These are phyloP conservation scores for Rosellinia necatrix DNA, from an alignment of 2,329 filamentous ascomycete genomes.

Conservation along the genomic window DNA sequence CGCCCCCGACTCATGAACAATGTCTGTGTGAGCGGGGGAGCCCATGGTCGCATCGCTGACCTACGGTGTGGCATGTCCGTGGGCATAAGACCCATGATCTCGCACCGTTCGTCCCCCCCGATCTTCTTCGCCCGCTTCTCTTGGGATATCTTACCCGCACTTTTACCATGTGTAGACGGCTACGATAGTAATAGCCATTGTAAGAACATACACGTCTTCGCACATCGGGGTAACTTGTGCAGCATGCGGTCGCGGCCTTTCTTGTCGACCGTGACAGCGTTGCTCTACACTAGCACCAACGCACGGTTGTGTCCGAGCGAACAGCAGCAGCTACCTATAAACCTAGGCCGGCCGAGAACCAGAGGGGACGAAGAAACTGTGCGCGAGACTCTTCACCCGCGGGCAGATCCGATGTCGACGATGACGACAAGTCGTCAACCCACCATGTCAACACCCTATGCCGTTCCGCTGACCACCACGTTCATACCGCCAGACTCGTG, in stretches of 20 bases:
- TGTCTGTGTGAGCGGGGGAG: too few species aligned
- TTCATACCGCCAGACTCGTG: constrained; percentile 32
- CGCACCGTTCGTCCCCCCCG: background rate
- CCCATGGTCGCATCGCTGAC: too few species aligned
- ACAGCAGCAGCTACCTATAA: background rate
- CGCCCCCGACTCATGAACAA: too few species aligned
- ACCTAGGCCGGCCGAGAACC: background rate
- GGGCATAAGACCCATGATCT: constrained; percentile 7
- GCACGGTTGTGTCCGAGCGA: background rate
- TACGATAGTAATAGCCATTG: background rate
- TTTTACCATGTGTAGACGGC: background rate
- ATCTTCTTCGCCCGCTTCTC: background rate
- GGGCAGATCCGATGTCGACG: background rate
- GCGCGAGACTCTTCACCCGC: constrained; percentile 6
- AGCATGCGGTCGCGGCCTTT: constrained; percentile 5
- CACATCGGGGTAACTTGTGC: background rate
- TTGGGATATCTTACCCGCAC: background rate
- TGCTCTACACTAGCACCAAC: constrained; percentile 3
- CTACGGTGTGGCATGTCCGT: background rate
- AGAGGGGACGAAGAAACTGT: background rate
- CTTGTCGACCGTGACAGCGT: background rate
- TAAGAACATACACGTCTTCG: background rate
- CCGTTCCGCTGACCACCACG: constrained; percentile 30
- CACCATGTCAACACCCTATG: constrained; percentile 22
- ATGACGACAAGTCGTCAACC: constrained; percentile 4